Evolutionary conservation across 1,284 basidiomycete species (phyloP).

Genomic region (Sphagnurus paluster): DNA sequence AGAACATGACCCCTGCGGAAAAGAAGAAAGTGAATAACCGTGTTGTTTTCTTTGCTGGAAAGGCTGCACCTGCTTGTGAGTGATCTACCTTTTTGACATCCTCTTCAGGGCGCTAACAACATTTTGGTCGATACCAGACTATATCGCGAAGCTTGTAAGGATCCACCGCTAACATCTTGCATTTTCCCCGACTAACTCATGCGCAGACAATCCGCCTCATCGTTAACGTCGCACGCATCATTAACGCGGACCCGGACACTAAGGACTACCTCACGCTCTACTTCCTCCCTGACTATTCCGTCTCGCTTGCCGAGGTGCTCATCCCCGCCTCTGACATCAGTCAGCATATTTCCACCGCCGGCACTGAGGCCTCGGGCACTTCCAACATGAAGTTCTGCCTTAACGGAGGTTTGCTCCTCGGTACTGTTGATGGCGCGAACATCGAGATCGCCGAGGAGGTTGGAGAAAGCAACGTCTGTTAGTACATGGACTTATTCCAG

Average conservation of each 20-base stretch:
- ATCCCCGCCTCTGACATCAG: constrained; percentile 91
- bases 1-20: constrained; percentile 74
- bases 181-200: constrained; percentile 4
- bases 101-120: too few relatives aligned
- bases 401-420: constrained; percentile 84
- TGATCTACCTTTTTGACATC: constrained; percentile 2
- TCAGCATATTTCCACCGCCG: constrained; percentile 93
- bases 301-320: constrained; percentile 87
- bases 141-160: constrained; percentile 74
- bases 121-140: too few relatives aligned
- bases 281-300: constrained; percentile 88
- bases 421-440: constrained; percentile 89
- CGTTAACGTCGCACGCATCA: constrained; percentile 81
- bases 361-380: constrained; percentile 86
- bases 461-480: constrained; percentile 58
- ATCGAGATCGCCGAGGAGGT: constrained; percentile 94
- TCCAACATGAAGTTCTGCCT: constrained; percentile 94
- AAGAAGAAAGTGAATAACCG: constrained; percentile 80
- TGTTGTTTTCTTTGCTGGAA: constrained; percentile 90
- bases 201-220: constrained; percentile 87
- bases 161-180: neutral
- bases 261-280: constrained; percentile 80
- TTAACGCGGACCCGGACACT: constrained; percentile 87
- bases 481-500: constrained; percentile 30
- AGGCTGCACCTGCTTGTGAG: constrained; percentile 81